Conservation (phyloP, 169 alveolate species). For the Eimeria praecox region DNA sequence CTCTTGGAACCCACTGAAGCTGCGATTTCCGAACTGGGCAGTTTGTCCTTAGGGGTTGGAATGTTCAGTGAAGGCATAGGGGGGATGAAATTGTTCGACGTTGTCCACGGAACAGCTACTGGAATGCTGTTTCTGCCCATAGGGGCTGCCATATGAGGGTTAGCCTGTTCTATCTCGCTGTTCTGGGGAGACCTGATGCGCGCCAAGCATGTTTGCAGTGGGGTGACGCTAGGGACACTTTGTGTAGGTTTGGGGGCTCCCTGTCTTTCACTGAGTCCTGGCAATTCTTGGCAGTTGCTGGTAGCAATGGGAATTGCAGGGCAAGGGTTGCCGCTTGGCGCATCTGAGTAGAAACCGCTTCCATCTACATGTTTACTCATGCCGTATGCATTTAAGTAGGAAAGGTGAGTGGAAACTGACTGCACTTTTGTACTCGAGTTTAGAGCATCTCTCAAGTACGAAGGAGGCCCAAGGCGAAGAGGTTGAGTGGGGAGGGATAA, state of each 20-base stretch:
- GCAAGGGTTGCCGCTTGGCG: background rate
- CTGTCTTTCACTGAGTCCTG: background rate
- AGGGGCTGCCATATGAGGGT: background rate
- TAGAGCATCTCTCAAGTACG: background rate
- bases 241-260: background rate
- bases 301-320: background rate
- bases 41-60: background rate
- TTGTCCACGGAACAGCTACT: background rate
- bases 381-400: background rate
- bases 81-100: background rate
- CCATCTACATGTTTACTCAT: background rate
- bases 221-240: background rate
- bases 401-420: background rate
- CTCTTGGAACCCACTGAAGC: background rate
- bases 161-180: background rate
- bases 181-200: background rate
- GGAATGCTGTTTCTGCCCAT: background rate
- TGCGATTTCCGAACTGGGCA: background rate
- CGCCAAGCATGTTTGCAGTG: background rate
- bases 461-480: background rate
- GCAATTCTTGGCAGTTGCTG: background rate
- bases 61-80: background rate
- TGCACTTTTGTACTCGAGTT: background rate
- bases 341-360: background rate
- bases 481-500: background rate